These are phyloP conservation scores for Pulicaria dysenterica DNA, from an alignment of 129 eudicot species.

Conservation along the genomic window DNA sequence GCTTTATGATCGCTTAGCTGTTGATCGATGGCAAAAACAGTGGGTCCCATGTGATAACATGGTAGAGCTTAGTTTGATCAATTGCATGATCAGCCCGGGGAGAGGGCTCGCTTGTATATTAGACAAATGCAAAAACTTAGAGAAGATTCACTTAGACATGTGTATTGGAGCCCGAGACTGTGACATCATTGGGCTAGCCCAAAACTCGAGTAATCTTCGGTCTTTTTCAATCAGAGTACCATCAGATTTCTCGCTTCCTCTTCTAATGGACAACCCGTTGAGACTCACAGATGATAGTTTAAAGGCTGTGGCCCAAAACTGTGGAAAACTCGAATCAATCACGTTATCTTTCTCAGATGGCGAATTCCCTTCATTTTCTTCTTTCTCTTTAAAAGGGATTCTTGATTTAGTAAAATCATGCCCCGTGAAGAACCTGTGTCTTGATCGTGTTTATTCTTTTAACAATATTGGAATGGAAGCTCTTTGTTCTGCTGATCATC, in stretches of 20 bases:
- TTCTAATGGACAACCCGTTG: conserved; percentile 55
- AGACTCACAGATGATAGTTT: conserved; percentile 73
- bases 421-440: conserved; percentile 57
- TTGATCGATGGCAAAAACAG: conserved; percentile 77
- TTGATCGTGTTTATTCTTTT: conserved; percentile 64
- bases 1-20: conserved; percentile 61
- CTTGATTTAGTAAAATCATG: conserved; percentile 52
- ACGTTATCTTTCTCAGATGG: conserved; percentile 63
- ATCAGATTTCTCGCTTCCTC: conserved; percentile 67
- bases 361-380: conserved; percentile 63
- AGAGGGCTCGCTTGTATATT: conserved; percentile 85
- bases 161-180: conserved; percentile 72
- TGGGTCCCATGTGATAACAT: conserved; percentile 69
- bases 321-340: conserved; percentile 61
- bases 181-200: conserved; percentile 61
- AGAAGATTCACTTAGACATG: conserved; percentile 70
- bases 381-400: conserved; percentile 64
- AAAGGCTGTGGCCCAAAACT: conserved; percentile 61
- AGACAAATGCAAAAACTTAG: conserved; percentile 70
- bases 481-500: conserved; percentile 54
- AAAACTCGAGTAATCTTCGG: conserved; percentile 55
- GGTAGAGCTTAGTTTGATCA: conserved; percentile 61
- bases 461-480: conserved; percentile 77
- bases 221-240: conserved; percentile 73
- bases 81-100: conserved; percentile 77